A percentile compares a stretch with the other conserved stretches of the same genome.
Conservation (phyloP, 169 alveolate species). For the Cryptosporidium xiaoi region DNA sequence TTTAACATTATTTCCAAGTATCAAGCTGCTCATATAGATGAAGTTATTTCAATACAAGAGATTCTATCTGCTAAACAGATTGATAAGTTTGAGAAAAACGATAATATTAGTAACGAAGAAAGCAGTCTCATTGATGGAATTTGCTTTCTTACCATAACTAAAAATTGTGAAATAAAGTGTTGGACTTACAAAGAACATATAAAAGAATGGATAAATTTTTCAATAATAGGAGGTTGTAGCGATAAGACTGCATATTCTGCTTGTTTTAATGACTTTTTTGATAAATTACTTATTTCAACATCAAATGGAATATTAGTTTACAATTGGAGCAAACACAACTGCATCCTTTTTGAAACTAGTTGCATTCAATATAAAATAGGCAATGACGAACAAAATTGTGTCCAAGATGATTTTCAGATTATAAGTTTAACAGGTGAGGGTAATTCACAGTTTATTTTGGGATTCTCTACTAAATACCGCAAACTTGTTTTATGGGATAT, state of each 20-base stretch:
- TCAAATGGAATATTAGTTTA: constrained; percentile 31
- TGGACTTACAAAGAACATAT: constrained; percentile 45
- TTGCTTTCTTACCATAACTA: constrained; percentile 14
- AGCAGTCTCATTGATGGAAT: background rate
- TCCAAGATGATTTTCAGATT: background rate
- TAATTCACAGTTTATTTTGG: constrained; percentile 12
- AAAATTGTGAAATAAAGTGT: constrained; percentile 21
- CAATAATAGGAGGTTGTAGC: constrained; percentile 6
- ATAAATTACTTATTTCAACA: constrained; percentile 9
- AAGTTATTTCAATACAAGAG: constrained; percentile 33
- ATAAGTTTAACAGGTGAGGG: background rate
- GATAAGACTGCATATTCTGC: constrained; percentile 22
- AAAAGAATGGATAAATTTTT: constrained; percentile 43
- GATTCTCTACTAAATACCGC: background rate
- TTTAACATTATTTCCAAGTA: constrained; percentile 29
- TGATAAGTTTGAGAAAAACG: too few species aligned
- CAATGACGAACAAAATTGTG: background rate
- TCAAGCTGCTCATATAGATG: constrained; percentile 32
- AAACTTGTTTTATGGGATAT: constrained; percentile 27
- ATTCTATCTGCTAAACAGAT: background rate
- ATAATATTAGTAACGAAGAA: too few species aligned
- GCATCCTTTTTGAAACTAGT: background rate
- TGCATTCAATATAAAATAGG: background rate
- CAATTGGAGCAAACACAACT: constrained; percentile 12
- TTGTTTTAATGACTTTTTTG: constrained; percentile 7